Evolutionary conservation across 495 filamentous ascomycete species (phyloP), one percentile per base, ranked within the genome.

Genomic region (Cenococcum geophilum): DNA sequence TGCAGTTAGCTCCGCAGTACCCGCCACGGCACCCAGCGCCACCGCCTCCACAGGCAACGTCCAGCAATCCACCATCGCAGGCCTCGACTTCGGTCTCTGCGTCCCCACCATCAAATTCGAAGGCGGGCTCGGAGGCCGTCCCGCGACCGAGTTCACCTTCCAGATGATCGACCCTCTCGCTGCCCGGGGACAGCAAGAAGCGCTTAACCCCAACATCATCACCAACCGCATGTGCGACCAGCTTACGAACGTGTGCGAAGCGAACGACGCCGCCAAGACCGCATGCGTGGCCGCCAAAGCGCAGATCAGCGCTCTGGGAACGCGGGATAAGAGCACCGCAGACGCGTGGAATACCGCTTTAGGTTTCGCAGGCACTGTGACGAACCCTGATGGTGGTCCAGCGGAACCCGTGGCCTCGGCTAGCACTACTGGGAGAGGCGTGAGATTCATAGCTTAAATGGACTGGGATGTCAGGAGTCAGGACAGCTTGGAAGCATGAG

Each of bases 201-300:
- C 79, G 4, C 73, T 83, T 40, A 82, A 82, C 75, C 79, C 79
- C 58, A 78, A 78, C 73, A 86, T 85, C 77, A 86, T 85, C 76
- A 82, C 82, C 74, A 85, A 84, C 77, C 78, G 81, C 57, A 78
- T 83, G 2, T 80, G 80, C 65, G 81, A 83, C 63, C 64, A 75
- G 55, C 67, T 84, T 34, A 61, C 40, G 56, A 82, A 70, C 58
- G 72, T 74, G 20, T 77, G 75, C 62, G 71, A 71, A 51, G 77
- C 76, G 2, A 78, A 74, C 57, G 63, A 67, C 35, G 68, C 73
- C 10, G 73, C 75, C 18, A 77, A 78, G 37, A 75, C 72, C 22
- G 77, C 73, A 14, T 76, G 75, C 25, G 65, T 68, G 18, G 75
- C 73, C 1, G 76, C 76, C 2, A 67, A 70, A 55, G 61, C 68